Evolutionary conservation across 1,284 basidiomycete species (phyloP).

Genomic region (Dichomitus squalens): DNA sequence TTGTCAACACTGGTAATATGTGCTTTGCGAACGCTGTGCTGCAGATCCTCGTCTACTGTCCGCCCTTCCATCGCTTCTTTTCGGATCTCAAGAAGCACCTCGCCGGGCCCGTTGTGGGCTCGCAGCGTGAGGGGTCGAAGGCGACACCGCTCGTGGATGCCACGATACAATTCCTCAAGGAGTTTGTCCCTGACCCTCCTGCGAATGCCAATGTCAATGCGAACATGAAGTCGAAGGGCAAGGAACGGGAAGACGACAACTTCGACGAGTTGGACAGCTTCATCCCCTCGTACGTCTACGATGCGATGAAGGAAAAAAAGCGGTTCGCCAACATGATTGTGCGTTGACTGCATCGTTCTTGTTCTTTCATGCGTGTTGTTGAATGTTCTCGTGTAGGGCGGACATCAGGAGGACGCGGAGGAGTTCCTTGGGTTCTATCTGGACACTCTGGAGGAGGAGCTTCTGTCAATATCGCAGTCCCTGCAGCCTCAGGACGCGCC

Average conservation of each 20-base stretch:
- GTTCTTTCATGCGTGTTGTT: not conserved
- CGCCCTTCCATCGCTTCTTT: constrained; percentile 85
- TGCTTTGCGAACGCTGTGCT: constrained; percentile 97
- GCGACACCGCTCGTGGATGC: constrained; percentile 85
- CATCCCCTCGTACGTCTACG: constrained; percentile 89
- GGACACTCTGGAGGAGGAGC: constrained; percentile 94
- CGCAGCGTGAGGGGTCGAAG: constrained; percentile 42
- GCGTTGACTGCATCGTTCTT: constrained; percentile 32
- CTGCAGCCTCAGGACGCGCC: constrained; percentile 39
- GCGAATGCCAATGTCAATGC: constrained; percentile 34
- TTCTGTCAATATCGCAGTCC: constrained; percentile 65
- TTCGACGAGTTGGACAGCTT: constrained; percentile 70
- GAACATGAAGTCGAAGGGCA: constrained; percentile 37
- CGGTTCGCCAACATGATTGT: constrained; percentile 93
- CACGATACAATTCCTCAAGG: constrained; percentile 79
- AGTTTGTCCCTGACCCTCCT: constrained; percentile 57
- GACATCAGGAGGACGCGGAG: constrained; percentile 97
- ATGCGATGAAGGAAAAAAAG: constrained; percentile 95
- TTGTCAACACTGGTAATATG: constrained; percentile 96
- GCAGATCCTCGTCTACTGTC: constrained; percentile 89
- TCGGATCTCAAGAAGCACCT: constrained; percentile 65
- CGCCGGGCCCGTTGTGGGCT: constrained; percentile 32
- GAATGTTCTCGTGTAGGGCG: constrained; percentile 53
- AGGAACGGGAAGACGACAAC: constrained; percentile 40
- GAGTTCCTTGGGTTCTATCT: constrained; percentile 99